Percentiles rank a stretch among this genome's conserved stretches.
These are phyloP conservation scores for Botrytis medusae DNA, from an alignment of 2,329 filamentous ascomycete species.

Conservation along the genomic window DNA sequence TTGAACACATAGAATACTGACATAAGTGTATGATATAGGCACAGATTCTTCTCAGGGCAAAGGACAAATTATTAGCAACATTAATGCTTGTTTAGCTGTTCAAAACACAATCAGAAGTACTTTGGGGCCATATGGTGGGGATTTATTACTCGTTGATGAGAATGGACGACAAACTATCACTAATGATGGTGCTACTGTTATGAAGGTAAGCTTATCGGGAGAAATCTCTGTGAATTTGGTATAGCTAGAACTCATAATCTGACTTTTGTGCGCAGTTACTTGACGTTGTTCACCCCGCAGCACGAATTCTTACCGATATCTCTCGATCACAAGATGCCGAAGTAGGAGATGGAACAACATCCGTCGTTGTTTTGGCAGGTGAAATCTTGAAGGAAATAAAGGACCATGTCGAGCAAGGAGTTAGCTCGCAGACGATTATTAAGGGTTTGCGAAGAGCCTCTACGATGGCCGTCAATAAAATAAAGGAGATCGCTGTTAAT, in stretches of 20 bases:
- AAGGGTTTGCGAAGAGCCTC: slow-evolving; percentile 90
- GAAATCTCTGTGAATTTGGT: background rate
- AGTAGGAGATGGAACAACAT: slow-evolving; percentile 96
- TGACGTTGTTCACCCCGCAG: slow-evolving; percentile 96
- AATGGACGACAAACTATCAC: slow-evolving; percentile 98
- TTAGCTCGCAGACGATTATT: slow-evolving; percentile 96
- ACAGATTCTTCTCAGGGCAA: slow-evolving; percentile 97
- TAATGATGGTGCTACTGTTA: slow-evolving; percentile 97
- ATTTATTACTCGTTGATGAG: slow-evolving; percentile 90
- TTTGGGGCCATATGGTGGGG: slow-evolving; percentile 92
- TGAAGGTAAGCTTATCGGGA: slow-evolving; percentile 68
- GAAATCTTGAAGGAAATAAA: slow-evolving; percentile 97
- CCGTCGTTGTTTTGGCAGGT: slow-evolving; percentile 94
- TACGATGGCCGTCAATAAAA: slow-evolving; percentile 93
- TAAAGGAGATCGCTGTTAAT: slow-evolving; percentile 93
- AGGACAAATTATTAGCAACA: slow-evolving; percentile 95
- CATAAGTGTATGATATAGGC: slow-evolving; percentile 53
- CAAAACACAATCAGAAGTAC: slow-evolving; percentile 96
- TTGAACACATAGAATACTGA: slow-evolving; percentile 23
- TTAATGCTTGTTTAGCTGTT: slow-evolving; percentile 95
- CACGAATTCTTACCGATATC: slow-evolving; percentile 96
- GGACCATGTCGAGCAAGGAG: slow-evolving; percentile 92
- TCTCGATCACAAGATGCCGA: slow-evolving; percentile 98
- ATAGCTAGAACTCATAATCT: slow-evolving; percentile 22
- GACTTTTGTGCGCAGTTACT: slow-evolving; percentile 64